Conservation (phyloP, 768 basidiomycete species). For the Asterophora parasitica region DNA sequence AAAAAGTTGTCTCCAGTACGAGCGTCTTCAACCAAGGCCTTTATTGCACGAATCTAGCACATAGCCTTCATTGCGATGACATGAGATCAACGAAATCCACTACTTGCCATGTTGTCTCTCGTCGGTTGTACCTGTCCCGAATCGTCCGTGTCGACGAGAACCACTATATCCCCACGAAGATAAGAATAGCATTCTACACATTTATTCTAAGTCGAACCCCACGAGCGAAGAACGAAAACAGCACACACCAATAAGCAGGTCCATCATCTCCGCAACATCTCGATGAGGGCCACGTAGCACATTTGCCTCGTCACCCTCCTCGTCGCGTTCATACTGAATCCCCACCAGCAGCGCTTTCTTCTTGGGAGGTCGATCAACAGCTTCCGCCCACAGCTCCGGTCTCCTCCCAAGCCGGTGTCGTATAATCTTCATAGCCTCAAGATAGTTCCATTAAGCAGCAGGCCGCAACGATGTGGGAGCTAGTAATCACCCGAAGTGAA, state of each 20-base stretch:
- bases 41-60: conserved; percentile 38
- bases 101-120: conserved; percentile 38
- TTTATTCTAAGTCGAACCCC: background rate
- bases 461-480: too few species aligned
- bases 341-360: conserved; percentile 35
- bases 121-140: conserved; percentile 33
- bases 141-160: conserved; percentile 39
- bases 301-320: conserved; percentile 11
- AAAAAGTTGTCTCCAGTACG: conserved; percentile 47
- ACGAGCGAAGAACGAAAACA: background rate
- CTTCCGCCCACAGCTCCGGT: conserved; percentile 8
- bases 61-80: too few species aligned
- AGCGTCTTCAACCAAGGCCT: conserved; percentile 38
- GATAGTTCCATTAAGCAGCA: too few species aligned
- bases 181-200: conserved; percentile 35
- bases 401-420: conserved; percentile 9
- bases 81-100: background rate
- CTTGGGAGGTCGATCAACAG: conserved; percentile 3
- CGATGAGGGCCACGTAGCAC: conserved; percentile 32
- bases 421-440: conserved; percentile 11
- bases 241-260: conserved; percentile 33
- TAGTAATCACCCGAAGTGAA: too few species aligned
- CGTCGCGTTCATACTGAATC: conserved; percentile 24
- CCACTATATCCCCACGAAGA: conserved; percentile 30
- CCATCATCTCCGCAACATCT: conserved; percentile 31